Conservation (phyloP, 106 monocot genomes). For the Narthecium ossifragum region DNA sequence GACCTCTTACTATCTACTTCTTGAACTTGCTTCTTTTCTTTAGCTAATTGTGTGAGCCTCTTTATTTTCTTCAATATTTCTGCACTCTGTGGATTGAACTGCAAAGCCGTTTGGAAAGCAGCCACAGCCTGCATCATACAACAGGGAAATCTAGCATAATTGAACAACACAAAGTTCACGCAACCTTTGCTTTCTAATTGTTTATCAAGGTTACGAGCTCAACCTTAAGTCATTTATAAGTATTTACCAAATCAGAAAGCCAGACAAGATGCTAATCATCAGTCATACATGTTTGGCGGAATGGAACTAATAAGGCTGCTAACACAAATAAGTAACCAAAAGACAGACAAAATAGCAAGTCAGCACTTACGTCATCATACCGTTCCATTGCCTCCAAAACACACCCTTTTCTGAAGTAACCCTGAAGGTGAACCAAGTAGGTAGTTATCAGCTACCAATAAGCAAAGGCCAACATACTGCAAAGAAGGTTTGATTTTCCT, state of each 20-base stretch:
- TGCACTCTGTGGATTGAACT: constrained; percentile 63
- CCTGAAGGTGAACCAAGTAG: constrained; percentile 38
- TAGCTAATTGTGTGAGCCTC: constrained; percentile 57
- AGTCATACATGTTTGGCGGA: too few relatives aligned
- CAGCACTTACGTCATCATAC: constrained; percentile 87
- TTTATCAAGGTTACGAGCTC: too few relatives aligned
- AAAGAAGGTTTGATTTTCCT: too few relatives aligned
- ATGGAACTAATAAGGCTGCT: too few relatives aligned
- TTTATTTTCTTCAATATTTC: constrained; percentile 89
- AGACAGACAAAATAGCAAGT: too few relatives aligned
- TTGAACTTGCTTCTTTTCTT: constrained; percentile 47
- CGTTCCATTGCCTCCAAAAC: constrained; percentile 89
- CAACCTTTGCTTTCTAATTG: too few relatives aligned
- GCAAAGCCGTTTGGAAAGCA: constrained; percentile 73
- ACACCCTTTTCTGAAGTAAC: constrained; percentile 95
- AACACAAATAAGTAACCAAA: too few relatives aligned
- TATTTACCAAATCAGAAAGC: too few relatives aligned
- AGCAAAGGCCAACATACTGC: neutral
- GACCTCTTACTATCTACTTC: constrained; percentile 68
- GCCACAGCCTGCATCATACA: constrained; percentile 51
- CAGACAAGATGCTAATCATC: too few relatives aligned
- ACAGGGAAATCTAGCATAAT: neutral
- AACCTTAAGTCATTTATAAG: too few relatives aligned
- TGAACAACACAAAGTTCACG: too few relatives aligned
- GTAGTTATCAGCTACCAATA: neutral